Evolutionary conservation across 1,284 basidiomycete species (phyloP).

Genomic region (Cutaneotrichosporon sp.): DNA sequence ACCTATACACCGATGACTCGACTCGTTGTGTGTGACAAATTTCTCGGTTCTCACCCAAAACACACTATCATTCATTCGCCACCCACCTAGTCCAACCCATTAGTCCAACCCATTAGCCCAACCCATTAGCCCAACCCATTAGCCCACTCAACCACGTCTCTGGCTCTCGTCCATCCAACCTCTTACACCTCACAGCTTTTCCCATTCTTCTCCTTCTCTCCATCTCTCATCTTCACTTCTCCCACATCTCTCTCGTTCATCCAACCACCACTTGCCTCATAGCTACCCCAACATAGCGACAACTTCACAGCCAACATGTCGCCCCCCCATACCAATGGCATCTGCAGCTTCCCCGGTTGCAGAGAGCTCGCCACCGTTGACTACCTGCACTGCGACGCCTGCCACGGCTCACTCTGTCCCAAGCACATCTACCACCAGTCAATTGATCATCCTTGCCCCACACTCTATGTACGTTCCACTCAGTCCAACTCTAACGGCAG

Average conservation of each 20-base stretch:
- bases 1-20: too few species aligned
- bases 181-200: too few species aligned
- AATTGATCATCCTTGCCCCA: not conserved
- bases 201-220: conserved; percentile 2
- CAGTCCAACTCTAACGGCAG: not conserved
- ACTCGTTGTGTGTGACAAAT: too few species aligned
- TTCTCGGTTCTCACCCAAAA: too few species aligned
- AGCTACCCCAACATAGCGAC: too few species aligned
- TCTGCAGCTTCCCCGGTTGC: not conserved
- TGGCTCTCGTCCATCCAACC: too few species aligned
- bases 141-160: too few species aligned
- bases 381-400: not conserved
- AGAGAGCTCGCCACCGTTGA: not conserved
- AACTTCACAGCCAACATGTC: not conserved
- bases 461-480: not conserved
- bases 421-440: not conserved
- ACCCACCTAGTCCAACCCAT: too few species aligned
- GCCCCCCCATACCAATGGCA: not conserved
- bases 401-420: not conserved
- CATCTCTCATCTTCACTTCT: not conserved
- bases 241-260: too few species aligned
- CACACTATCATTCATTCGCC: too few species aligned
- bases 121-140: too few species aligned
- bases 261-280: not conserved
- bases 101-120: too few species aligned